Conservation (phyloP, 2,329 filamentous ascomycete species). For the Zymoseptoria brevis region DNA sequence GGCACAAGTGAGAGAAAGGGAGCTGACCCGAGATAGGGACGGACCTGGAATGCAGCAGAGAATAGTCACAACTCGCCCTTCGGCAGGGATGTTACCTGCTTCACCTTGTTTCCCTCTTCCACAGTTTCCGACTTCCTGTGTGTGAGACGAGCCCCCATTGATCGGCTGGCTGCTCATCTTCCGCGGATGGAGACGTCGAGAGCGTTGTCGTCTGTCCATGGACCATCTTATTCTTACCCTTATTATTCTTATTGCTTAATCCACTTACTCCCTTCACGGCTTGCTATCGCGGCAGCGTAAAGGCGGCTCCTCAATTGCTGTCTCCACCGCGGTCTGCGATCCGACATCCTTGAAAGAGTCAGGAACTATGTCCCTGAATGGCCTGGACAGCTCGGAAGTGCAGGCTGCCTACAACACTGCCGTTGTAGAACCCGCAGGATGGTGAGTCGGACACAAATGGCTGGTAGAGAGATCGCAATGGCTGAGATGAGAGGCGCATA, state of each 20-base stretch:
- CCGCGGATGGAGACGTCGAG: not conserved
- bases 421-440: constrained; percentile 79
- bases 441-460: constrained; percentile 54
- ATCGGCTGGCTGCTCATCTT: not conserved
- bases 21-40: not conserved
- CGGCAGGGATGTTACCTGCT: not conserved
- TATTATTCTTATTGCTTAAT: not conserved
- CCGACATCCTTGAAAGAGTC: not conserved
- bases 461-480: not conserved
- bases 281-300: constrained; percentile 8
- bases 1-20: not conserved
- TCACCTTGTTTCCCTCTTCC: not conserved
- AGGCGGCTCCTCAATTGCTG: not conserved
- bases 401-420: constrained; percentile 78
- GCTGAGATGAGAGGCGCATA: constrained; percentile 34
- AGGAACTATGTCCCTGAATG: constrained; percentile 83
- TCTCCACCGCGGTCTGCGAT: not conserved
- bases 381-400: constrained; percentile 72
- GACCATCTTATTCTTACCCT: not conserved
- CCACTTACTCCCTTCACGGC: not conserved
- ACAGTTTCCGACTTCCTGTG: not conserved
- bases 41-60: not conserved
- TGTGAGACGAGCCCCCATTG: not conserved
- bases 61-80: not conserved
- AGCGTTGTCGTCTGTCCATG: not conserved